Conservation (phyloP, 1,284 basidiomycete species). For the Pseudomicrostroma phylloplanum region DNA sequence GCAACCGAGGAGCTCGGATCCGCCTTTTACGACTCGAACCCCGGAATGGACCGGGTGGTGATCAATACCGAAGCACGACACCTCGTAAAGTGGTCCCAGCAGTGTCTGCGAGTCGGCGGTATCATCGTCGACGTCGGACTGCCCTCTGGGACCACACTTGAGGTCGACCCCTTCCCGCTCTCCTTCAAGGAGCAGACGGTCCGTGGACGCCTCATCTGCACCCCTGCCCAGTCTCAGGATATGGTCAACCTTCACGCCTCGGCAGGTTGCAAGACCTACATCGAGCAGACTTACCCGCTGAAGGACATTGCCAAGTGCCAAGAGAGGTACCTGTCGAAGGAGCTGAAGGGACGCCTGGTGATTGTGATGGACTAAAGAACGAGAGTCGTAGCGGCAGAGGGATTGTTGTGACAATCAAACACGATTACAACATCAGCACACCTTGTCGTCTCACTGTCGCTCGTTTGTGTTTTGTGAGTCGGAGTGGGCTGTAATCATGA, state of each 20-base stretch:
- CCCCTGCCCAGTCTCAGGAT: conserved; percentile 35
- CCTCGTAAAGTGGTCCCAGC: conserved; percentile 31
- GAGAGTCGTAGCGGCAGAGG: too few relatives aligned
- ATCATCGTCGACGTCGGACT: conserved; percentile 36
- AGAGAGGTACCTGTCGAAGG: conserved; percentile 2
- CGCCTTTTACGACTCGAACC: conserved; percentile 36
- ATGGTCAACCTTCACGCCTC: conserved; percentile 36
- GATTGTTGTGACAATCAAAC: too few relatives aligned
- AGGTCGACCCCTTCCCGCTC: conserved; percentile 33
- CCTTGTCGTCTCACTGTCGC: too few relatives aligned
- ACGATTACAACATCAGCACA: too few relatives aligned
- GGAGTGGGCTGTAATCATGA: too few relatives aligned
- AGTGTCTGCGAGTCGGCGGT: conserved; percentile 37
- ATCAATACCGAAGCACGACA: conserved; percentile 31
- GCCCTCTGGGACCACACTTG: conserved; percentile 33
- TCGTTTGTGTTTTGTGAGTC: too few relatives aligned
- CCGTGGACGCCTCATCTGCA: conserved; percentile 37
- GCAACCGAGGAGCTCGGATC: conserved; percentile 24
- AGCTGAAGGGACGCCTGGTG: neutral
- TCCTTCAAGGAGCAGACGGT: conserved; percentile 44
- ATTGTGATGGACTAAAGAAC: neutral
- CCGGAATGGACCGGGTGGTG: conserved; percentile 38
- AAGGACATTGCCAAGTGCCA: conserved; percentile 21
- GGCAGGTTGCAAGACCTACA: conserved; percentile 28
- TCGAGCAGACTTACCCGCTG: conserved; percentile 39